A percentile compares a stretch with the other conserved stretches of the same genome.
Evolutionary conservation across 2,329 filamentous ascomycete genomes (phyloP).

Genomic region (Elsinoe necatrix): DNA sequence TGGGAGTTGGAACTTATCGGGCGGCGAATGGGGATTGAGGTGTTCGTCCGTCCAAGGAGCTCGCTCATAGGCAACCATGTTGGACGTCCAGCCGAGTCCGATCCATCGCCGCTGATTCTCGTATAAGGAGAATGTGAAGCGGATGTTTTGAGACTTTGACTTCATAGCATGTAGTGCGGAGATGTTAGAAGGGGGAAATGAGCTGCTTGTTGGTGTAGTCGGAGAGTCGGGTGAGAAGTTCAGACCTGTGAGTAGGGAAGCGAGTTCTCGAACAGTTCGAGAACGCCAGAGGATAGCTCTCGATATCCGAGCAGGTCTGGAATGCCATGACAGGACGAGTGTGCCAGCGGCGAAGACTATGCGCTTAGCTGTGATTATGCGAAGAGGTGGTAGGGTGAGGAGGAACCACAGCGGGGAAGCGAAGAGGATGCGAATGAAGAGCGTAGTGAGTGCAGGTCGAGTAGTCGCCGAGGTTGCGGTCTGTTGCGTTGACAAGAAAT

Average conservation of each 20-base stretch:
- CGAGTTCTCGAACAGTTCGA: conserved; percentile 58
- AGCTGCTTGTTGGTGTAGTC: conserved; percentile 28
- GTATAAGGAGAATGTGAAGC: conserved; percentile 93
- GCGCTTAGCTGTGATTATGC: conserved; percentile 77
- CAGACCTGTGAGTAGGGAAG: conserved; percentile 70
- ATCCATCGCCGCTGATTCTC: conserved; percentile 96
- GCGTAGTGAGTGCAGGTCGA: conserved; percentile 74
- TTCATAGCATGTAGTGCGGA: conserved; percentile 27
- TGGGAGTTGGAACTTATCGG: conserved; percentile 62
- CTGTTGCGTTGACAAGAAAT: conserved; percentile 75
- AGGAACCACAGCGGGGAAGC: conserved; percentile 82
- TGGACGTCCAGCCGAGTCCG: conserved; percentile 88
- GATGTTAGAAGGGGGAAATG: conserved; percentile 19
- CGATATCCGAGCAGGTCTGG: conserved; percentile 72
- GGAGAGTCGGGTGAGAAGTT: conserved; percentile 50
- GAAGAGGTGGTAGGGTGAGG: conserved; percentile 71
- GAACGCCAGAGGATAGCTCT: conserved; percentile 89
- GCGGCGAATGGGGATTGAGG: conserved; percentile 67
- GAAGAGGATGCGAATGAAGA: conserved; percentile 82
- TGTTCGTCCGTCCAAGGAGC: conserved; percentile 94
- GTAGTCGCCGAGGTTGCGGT: conserved; percentile 91
- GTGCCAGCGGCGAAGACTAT: conserved; percentile 83
- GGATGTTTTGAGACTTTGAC: conserved; percentile 58
- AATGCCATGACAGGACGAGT: conserved; percentile 83
- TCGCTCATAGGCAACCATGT: conserved; percentile 81